phyloP scores from a whole-genome alignment of 129 eudicot species.

The Flaveria sonorensis region DNA sequence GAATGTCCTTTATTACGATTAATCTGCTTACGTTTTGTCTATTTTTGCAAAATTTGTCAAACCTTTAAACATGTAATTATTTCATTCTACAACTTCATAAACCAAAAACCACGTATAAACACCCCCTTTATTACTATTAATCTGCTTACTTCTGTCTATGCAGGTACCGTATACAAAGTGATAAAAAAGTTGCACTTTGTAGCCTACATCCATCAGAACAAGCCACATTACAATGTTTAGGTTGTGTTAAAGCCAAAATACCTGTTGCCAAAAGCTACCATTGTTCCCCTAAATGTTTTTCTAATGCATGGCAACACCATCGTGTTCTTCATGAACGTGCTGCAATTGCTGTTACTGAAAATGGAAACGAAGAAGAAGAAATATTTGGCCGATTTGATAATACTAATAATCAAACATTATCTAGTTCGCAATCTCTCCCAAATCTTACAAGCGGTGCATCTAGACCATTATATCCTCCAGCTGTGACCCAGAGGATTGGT shows the following conservation, averaged over 20 bases:
- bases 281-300: conserved; percentile 89
- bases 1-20: too few relatives aligned
- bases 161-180: conserved; percentile 98
- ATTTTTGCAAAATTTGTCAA: neutral
- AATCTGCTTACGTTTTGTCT: too few relatives aligned
- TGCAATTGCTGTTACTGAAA: conserved; percentile 83
- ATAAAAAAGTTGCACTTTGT: conserved; percentile 79
- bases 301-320: conserved; percentile 99
- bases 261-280: conserved; percentile 95
- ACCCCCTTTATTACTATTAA: neutral
- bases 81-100: neutral
- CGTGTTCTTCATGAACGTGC: conserved; percentile 97
- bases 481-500: conserved; percentile 74
- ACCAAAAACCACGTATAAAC: neutral
- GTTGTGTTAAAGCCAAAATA: conserved; percentile 86
- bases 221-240: conserved; percentile 94
- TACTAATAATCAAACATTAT: conserved; percentile 40
- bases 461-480: conserved; percentile 73
- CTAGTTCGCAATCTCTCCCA: conserved; percentile 58
- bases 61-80: neutral
- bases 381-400: conserved; percentile 69
- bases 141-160: neutral
- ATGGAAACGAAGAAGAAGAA: conserved; percentile 94
- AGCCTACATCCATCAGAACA: conserved; percentile 95
- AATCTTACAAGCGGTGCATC: conserved; percentile 56